These are phyloP conservation scores for Aphanomyces invadans DNA, from an alignment of 352 stramenopile genomes.

Conservation along the genomic window DNA sequence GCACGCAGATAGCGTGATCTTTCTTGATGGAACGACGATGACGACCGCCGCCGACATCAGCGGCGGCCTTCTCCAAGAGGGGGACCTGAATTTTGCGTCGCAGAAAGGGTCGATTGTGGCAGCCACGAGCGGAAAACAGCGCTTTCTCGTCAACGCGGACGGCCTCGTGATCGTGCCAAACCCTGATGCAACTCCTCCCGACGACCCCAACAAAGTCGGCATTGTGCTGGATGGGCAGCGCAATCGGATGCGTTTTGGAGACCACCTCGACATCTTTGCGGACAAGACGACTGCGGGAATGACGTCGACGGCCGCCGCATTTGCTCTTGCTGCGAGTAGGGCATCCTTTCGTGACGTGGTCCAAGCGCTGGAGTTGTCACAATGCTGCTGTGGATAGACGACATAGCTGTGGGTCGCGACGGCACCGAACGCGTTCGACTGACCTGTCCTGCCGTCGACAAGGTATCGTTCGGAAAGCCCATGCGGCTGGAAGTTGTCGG, in stretches of 20 bases:
- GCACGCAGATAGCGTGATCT: conserved; percentile 52
- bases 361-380: neutral
- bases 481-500: conserved; percentile 46
- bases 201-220: conserved; percentile 37
- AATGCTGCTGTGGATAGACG: neutral
- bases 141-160: conserved; percentile 47
- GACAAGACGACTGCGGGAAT: conserved; percentile 41
- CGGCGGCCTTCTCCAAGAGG: conserved; percentile 62
- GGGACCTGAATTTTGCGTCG: conserved; percentile 69
- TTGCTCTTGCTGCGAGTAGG: conserved; percentile 50
- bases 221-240: conserved; percentile 41
- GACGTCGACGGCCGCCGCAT: conserved; percentile 30
- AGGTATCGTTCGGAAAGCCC: conserved; percentile 22
- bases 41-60: conserved; percentile 69
- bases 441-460: neutral
- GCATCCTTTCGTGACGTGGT: conserved; percentile 8
- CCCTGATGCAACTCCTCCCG: conserved; percentile 28
- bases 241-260: conserved; percentile 34
- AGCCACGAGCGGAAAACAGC: conserved; percentile 49
- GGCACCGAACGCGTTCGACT: neutral
- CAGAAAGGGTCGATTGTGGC: conserved; percentile 51
- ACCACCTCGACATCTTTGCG: conserved; percentile 36
- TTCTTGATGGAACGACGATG: conserved; percentile 69
- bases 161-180: conserved; percentile 47
- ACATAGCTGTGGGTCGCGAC: conserved; percentile 14